phyloP scores from a whole-genome alignment of 129 eudicot species.

The Gnaphalium uliginosum region DNA sequence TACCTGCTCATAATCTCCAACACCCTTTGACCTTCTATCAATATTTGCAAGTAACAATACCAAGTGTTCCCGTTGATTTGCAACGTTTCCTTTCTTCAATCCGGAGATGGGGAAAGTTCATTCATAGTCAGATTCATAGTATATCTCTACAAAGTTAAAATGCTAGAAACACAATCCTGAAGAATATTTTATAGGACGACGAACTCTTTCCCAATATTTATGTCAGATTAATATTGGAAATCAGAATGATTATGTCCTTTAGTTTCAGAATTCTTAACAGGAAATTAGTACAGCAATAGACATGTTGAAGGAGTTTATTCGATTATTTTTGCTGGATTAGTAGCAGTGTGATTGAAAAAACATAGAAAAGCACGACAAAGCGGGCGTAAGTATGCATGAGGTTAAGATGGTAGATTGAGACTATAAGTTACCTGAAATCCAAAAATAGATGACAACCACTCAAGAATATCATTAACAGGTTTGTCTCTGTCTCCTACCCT shows the following conservation, averaged over 20 bases:
- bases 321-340: slow-evolving; percentile 18
- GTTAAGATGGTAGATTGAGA: slow-evolving; percentile 16
- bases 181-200: neutral
- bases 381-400: slow-evolving; percentile 1
- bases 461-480: slow-evolving; percentile 79
- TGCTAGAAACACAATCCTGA: slow-evolving; percentile 5
- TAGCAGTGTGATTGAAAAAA: slow-evolving; percentile 5
- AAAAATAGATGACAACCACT: slow-evolving; percentile 90
- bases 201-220: neutral
- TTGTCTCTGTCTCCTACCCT: slow-evolving; percentile 65
- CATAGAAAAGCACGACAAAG: slow-evolving; percentile 12
- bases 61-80: slow-evolving; percentile 97
- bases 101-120: slow-evolving; percentile 14
- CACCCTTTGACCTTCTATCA: slow-evolving; percentile 66
- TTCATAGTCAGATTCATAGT: slow-evolving; percentile 29
- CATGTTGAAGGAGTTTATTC: slow-evolving; percentile 9
- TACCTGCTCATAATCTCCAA: slow-evolving; percentile 61
- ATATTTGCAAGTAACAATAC: slow-evolving; percentile 89
- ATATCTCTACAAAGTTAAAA: slow-evolving; percentile 8
- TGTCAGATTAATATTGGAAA: neutral
- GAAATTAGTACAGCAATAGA: slow-evolving; percentile 12
- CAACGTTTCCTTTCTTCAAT: slow-evolving; percentile 97
- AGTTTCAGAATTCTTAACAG: slow-evolving; percentile 15
- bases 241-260: slow-evolving; percentile 20
- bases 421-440: slow-evolving; percentile 81